Conservation (phyloP, 2,329 filamentous ascomycete species). For the Fusarium sp. region DNA sequence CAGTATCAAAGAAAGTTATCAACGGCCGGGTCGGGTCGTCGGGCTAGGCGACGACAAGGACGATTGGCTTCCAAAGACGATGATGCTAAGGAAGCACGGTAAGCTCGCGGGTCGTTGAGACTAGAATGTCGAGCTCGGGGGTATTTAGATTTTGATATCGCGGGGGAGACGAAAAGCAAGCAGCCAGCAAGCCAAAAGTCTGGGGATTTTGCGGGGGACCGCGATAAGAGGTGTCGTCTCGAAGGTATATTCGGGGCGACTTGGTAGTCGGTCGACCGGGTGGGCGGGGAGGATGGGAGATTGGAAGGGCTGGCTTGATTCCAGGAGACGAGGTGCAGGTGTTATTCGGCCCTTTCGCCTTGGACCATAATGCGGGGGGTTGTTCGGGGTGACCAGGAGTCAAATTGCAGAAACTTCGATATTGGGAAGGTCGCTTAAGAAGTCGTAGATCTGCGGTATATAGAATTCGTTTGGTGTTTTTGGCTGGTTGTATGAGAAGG, state of each 20-base stretch:
- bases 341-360: constrained; percentile 54
- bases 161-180: constrained; percentile 18
- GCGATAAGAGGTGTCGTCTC: constrained; percentile 36
- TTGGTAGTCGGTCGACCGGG: constrained; percentile 37
- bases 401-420: constrained; percentile 8
- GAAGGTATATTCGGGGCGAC: constrained; percentile 41
- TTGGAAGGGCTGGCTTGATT: constrained; percentile 36
- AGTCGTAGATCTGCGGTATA: background rate
- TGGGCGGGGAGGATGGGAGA: constrained; percentile 29
- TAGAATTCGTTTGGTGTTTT: constrained; percentile 5
- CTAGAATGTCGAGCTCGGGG: constrained; percentile 19
- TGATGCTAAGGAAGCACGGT: constrained; percentile 5
- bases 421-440: constrained; percentile 1
- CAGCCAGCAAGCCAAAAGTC: constrained; percentile 42
- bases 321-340: constrained; percentile 47
- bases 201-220: constrained; percentile 49
- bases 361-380: constrained; percentile 50
- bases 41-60: constrained; percentile 10
- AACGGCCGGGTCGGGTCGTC: constrained; percentile 18
- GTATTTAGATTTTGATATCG: constrained; percentile 15
- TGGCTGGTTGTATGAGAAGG: background rate
- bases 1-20: constrained; percentile 11
- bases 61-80: constrained; percentile 26
- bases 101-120: constrained; percentile 7
- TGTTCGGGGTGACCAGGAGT: constrained; percentile 29